Evolutionary conservation across 805 yeast species (phyloP), one percentile per base, ranked within the genome.

Genomic region (Ogataea sp.): DNA sequence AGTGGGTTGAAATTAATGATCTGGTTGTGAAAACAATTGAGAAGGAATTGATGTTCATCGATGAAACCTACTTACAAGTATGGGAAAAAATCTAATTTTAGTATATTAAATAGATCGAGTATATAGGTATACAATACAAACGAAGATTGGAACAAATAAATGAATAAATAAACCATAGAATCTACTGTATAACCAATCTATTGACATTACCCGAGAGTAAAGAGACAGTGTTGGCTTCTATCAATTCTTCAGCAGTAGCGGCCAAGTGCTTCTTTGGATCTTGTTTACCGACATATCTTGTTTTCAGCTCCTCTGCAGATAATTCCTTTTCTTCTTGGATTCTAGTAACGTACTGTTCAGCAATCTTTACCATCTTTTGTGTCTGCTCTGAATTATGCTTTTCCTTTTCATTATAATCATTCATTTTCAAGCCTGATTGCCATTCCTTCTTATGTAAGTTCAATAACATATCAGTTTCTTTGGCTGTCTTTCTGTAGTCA

Each of bases 201-300:
- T 93, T 89, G 32, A 93, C 89, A 61, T 83, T 84, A 37, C 96
- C 85, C 14, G 96, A 85, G 55, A 89, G 69, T 46, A 90, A 73
- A 26, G 95, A 78, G 11, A 86, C 87, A 36, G 93, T 80, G 58
- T 93, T 94, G 39, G 86, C 93, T 62, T 93, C 98, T 51, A 94
- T 76, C 38, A 86, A 70, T 44, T 71, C 68, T 48, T 86, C 94
- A 10, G 96, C 94, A 1, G 94, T 84, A 46, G 86, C 96, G 36
- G 82, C 74, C 52, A 93, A 70, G 67, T 93, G 99, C 68, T 90
- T 93, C 78, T 94, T 93, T 32, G 99, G 99, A 62, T 93, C 98
- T 64, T 90, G 97, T 59, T 87, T 89, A 52, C 99, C 99, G 28
- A 93, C 97, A 56, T 90, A 94, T 58, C 98, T 80, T 7, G 96